These are phyloP conservation scores for Pseudogymnoascus sp. DNA, from an alignment of 2,329 filamentous ascomycete genomes.

Conservation along the genomic window DNA sequence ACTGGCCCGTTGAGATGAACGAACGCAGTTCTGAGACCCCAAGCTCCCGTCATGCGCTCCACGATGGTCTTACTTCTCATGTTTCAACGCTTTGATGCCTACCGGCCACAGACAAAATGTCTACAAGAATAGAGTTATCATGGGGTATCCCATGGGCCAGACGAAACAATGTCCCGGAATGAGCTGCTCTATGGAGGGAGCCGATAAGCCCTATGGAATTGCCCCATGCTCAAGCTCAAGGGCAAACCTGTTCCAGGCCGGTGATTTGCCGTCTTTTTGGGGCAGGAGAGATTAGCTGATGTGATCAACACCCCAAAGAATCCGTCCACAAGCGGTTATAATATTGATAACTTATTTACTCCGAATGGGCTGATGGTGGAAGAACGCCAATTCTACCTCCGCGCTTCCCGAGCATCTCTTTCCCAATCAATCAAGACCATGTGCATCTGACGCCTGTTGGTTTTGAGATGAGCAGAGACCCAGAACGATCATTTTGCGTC, in stretches of 20 bases:
- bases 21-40: conserved; percentile 2
- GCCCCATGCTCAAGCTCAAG: conserved; percentile 3
- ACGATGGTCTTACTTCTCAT: conserved; percentile 6
- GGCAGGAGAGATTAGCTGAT: not conserved
- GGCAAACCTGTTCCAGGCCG: not conserved
- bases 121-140: conserved; percentile 6
- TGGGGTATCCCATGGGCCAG: conserved; percentile 2
- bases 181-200: not conserved
- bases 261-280: conserved; percentile 1
- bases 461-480: not conserved
- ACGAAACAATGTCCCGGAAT: conserved; percentile 8
- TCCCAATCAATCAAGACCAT: conserved; percentile 1
- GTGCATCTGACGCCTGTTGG: not conserved
- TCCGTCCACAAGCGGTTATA: conserved; percentile 3
- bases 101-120: not conserved
- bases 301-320: not conserved
- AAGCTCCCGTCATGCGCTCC: not conserved
- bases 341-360: not conserved
- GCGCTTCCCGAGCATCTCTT: not conserved
- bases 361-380: not conserved
- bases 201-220: conserved; percentile 3
- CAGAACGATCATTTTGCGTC: not conserved
- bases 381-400: not conserved
- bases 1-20: conserved; percentile 5
- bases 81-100: conserved; percentile 4